Conservation (phyloP, 129 eudicot species). For the Arctium minus region DNA sequence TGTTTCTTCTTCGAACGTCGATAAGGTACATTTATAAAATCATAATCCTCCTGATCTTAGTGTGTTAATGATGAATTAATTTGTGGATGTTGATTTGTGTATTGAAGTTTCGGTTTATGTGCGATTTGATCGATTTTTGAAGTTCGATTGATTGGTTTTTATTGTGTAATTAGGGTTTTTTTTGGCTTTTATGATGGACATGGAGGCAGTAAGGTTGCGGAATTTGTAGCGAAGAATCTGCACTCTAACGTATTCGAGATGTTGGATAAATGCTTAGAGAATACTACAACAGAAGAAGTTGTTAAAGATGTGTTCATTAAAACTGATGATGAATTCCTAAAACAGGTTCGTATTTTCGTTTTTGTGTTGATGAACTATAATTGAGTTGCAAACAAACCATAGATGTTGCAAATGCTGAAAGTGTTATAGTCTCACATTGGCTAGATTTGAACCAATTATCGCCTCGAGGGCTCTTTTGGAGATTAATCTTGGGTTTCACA, state of each 20-base stretch:
- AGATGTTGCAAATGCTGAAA: background rate
- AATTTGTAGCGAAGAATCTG: conserved; percentile 72
- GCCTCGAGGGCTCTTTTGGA: too few relatives aligned
- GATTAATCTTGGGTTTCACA: too few relatives aligned
- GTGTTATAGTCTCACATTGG: too few relatives aligned
- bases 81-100: background rate
- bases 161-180: conserved; percentile 45
- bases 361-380: background rate
- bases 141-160: conserved; percentile 3
- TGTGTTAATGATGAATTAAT: background rate
- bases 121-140: background rate
- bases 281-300: conserved; percentile 56
- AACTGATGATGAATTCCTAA: conserved; percentile 82
- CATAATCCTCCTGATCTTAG: background rate
- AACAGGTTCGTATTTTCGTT: conserved; percentile 46
- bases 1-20: conserved; percentile 39
- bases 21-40: conserved; percentile 35
- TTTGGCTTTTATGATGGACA: conserved; percentile 98
- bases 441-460: too few relatives aligned
- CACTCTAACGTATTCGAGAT: conserved; percentile 54
- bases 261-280: conserved; percentile 43
- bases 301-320: conserved; percentile 63
- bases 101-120: background rate
- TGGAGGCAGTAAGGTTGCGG: conserved; percentile 91
- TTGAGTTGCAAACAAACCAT: background rate